Percentiles rank a stretch among this genome's conserved stretches.
These are phyloP conservation scores for Quercus engelmannii DNA, from an alignment of 306 rosid genomes.

Conservation along the genomic window DNA sequence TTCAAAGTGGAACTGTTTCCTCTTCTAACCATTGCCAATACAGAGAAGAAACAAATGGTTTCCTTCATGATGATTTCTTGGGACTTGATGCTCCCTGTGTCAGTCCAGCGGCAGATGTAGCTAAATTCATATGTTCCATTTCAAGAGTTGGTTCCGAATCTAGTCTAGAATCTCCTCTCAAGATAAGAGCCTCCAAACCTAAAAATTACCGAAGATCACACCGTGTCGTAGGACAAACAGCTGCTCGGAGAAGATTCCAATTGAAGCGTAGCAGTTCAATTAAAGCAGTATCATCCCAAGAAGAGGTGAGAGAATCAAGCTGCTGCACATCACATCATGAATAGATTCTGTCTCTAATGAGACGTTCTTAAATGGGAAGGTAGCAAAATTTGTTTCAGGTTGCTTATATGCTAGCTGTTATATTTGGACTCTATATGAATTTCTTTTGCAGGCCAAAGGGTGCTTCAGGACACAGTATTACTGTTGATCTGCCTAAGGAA, in stretches of 20 bases:
- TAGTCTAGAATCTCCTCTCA: neutral
- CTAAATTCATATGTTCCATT: too few relatives aligned
- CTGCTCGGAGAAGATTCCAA: constrained; percentile 23
- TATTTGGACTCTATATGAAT: constrained; percentile 13
- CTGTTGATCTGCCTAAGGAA: neutral
- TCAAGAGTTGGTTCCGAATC: neutral
- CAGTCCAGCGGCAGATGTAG: constrained; percentile 2
- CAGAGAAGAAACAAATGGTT: neutral
- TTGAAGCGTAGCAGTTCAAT: constrained; percentile 10
- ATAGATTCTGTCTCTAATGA: constrained; percentile 5
- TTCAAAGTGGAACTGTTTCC: neutral
- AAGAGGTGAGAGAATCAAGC: constrained; percentile 38
- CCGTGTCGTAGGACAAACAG: neutral
- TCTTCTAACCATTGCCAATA: neutral
- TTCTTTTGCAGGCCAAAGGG: constrained; percentile 37
- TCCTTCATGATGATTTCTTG: neutral
- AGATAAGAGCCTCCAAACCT: neutral
- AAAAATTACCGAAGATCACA: constrained; percentile 13
- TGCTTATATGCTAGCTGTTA: neutral
- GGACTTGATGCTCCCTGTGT: constrained; percentile 19
- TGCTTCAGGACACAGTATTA: neutral
- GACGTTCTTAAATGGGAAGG: constrained; percentile 1
- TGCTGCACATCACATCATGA: neutral
- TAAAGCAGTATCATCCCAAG: neutral
- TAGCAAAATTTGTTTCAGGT: neutral